These are phyloP conservation scores for Flaveria brownii DNA, from an alignment of 129 eudicot genomes.

Conservation along the genomic window DNA sequence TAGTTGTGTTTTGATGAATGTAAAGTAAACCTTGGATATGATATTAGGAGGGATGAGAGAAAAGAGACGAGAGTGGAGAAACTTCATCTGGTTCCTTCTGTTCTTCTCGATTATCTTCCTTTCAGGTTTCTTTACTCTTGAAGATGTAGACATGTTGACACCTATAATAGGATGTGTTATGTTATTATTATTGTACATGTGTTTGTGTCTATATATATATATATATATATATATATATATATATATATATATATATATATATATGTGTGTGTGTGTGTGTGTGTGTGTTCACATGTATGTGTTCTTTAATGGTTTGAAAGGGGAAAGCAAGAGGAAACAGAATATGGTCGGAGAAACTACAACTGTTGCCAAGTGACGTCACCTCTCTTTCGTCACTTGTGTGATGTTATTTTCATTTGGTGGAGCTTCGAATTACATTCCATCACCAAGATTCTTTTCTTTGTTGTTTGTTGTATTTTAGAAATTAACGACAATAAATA, in stretches of 20 bases:
- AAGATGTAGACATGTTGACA: constrained; percentile 15
- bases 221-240: too few species aligned
- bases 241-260: too few species aligned
- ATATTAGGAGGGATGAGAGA: constrained; percentile 57
- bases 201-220: too few species aligned
- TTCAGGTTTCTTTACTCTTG: constrained; percentile 36
- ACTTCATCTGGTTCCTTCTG: constrained; percentile 66
- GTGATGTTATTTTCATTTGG: not conserved
- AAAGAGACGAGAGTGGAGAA: constrained; percentile 46
- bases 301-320: constrained; percentile 14
- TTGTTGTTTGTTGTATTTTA: too few species aligned
- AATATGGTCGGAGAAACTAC: not conserved
- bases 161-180: too few species aligned
- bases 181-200: not conserved
- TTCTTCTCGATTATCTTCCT: constrained; percentile 60
- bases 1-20: too few species aligned
- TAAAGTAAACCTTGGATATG: constrained; percentile 42
- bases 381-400: constrained; percentile 18
- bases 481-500: too few species aligned
- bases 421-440: not conserved
- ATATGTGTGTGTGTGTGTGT: too few species aligned
- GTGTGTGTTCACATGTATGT: not conserved
- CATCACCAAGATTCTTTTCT: not conserved
- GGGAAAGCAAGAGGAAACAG: constrained; percentile 18
- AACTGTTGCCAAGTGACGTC: constrained; percentile 11